Evolutionary conservation across 2,329 filamentous ascomycete species (phyloP), one percentile per base, ranked within the genome.

Genomic region (Decorospora gaudefroyi): DNA sequence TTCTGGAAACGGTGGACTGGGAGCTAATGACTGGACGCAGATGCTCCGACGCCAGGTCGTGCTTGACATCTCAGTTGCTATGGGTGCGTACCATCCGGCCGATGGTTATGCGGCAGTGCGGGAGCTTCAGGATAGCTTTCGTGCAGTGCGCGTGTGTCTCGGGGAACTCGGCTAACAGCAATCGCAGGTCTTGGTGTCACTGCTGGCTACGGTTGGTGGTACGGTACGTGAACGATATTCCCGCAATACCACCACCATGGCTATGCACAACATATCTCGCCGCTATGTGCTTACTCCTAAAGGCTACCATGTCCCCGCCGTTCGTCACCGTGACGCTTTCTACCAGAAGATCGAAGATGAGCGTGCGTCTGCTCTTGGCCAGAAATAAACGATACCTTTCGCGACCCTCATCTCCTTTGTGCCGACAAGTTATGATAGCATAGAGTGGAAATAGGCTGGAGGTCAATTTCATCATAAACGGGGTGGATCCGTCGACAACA

Each of bases 161-260:
- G 26, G 27, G 37, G 29, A 59, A 46, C 53, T 57, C 31, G 26
- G 42, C 62, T 68, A 53, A 68, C 55, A 34, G 46, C 46, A 40
- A 31, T 33, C 28, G 33, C 55, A 84, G 81, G 82, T 71, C 79
- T 85, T 68, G 82, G 82, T 62, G 76, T 78, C 56, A 74, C 80
- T 57, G 76, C 76, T 69, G 83, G 82, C 59, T 86, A 85, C 72
- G 76, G 79, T 67, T 86, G 78, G 76, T 86, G 83, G 83, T 86
- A 86, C 74, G 82, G 74, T 77, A 76, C 53, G 75, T 77, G 64
- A 62, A 47, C 19, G 35, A 21, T 26, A 30, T 19, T 6, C 23
- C 12, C 8, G 35, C 19, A 32, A 34, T 34, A 28, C 37, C 16
- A 32, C 37, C 18, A 28, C 18, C 16, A 26, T 19, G 31, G 12